Conservation (phyloP, 2,329 filamentous ascomycete species). For the Chaetomium olivaceum region DNA sequence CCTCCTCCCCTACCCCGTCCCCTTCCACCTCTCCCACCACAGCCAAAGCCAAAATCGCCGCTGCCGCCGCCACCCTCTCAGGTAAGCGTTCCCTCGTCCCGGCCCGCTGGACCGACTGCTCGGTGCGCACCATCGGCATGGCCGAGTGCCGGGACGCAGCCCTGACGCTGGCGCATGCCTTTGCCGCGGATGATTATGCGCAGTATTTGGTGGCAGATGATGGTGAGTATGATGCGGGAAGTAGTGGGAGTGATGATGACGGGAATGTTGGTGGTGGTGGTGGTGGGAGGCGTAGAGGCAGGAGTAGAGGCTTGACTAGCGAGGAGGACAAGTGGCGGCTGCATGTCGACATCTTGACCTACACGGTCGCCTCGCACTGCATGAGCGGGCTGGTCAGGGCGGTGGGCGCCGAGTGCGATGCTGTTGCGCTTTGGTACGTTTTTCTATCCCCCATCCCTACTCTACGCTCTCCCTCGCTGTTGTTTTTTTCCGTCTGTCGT, state of each 20-base stretch:
- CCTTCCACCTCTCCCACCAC: too few relatives aligned
- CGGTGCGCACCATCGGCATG: slow-evolving; percentile 63
- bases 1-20: too few relatives aligned
- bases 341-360: slow-evolving; percentile 75
- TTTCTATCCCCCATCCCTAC: background rate
- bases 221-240: slow-evolving; percentile 18
- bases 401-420: slow-evolving; percentile 74
- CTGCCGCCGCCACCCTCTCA: slow-evolving; percentile 27
- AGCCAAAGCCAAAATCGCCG: background rate
- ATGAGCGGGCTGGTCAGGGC: slow-evolving; percentile 73
- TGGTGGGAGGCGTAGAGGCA: too few relatives aligned
- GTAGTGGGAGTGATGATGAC: background rate
- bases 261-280: background rate
- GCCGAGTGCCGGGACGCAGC: slow-evolving; percentile 72
- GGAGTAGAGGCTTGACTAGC: slow-evolving; percentile 46
- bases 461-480: background rate
- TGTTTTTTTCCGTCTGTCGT: too few relatives aligned
- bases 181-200: slow-evolving; percentile 72
- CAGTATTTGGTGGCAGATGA: slow-evolving; percentile 74
- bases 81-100: slow-evolving; percentile 52
- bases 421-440: slow-evolving; percentile 74
- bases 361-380: slow-evolving; percentile 73
- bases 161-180: slow-evolving; percentile 72
- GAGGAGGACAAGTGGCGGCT: slow-evolving; percentile 72
- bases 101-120: slow-evolving; percentile 50